Base-by-base conservation (phyloP, 345 rosid genomes). In the Sonneratia caseolaris region DNA sequence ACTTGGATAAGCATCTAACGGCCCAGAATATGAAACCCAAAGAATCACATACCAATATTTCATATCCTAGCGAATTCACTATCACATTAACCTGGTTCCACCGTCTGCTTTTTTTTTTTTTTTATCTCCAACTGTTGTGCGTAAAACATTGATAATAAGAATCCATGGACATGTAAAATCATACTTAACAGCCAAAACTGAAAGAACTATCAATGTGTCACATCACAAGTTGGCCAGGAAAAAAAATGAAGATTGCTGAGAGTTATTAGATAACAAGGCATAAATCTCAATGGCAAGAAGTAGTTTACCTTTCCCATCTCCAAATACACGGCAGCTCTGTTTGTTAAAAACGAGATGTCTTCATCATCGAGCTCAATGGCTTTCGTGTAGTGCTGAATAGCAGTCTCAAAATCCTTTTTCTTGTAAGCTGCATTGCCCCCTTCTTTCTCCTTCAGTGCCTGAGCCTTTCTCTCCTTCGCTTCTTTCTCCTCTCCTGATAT, bases 401-500 rank as follows among this genome's bases (percentile, higher is more conserved):
- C 99, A 42, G 84, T 83, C 67, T 92, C 98, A 5, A 95, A 95
- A 43, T 95, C 91, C 77, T 95, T 95, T 88, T 87, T 95, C 91
- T 95, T 95, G 64, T 96, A 96, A 0, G 98, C 95, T 16, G 93
- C 93, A 76, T 92, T 96, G 38, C 99, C 99, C 24, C 81, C 70
- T 74, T 96, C 99, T 73, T 96, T 96, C 88, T 91, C 99, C 77
- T 73, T 83, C 72, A 64, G 59, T 0, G 91, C 88, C 70, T 72
- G 79, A 24, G 79, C 79, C 71, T 84, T 87, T 75, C 76, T 80
- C 71, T 74, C 83, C 73, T 76, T 83, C 8, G 61, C 75, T 61
- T 76, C 87, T 53, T 68, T 80, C 75, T 80, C 88, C 72, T 70
- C 87, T 19, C 72, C 85, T 6, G 69, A 3, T 37, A 73, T 36